Evolutionary conservation across 2,329 filamentous ascomycete species (phyloP).

Genomic region (Graphiopsis chlorocephala): DNA sequence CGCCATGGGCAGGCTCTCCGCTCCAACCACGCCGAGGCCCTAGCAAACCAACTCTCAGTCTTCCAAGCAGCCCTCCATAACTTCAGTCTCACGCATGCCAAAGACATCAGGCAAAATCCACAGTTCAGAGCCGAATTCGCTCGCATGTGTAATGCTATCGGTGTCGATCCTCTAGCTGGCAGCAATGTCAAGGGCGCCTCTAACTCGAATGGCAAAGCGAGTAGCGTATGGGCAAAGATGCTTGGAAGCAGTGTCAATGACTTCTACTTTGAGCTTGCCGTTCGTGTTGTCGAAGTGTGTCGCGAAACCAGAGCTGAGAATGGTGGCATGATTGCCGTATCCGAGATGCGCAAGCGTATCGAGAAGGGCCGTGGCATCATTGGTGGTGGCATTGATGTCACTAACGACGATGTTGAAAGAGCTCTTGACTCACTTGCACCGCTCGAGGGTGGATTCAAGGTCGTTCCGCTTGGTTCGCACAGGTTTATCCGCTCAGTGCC

Average conservation of each 20-base stretch:
- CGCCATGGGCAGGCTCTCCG: conserved; percentile 86
- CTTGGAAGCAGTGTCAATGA: conserved; percentile 90
- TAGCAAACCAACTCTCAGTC: conserved; percentile 89
- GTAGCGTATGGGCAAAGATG: conserved; percentile 88
- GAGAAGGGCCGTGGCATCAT: conserved; percentile 71
- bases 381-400: conserved; percentile 72
- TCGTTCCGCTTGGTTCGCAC: conserved; percentile 78
- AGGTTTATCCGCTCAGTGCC: conserved; percentile 90
- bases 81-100: conserved; percentile 90
- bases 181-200: conserved; percentile 37
- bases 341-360: conserved; percentile 75
- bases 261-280: conserved; percentile 96
- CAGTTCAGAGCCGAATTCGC: conserved; percentile 95
- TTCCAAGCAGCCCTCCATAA: conserved; percentile 94
- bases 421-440: conserved; percentile 85
- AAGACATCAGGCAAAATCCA: conserved; percentile 93
- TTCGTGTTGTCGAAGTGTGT: conserved; percentile 93
- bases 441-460: conserved; percentile 81
- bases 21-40: conserved; percentile 75
- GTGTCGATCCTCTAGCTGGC: conserved; percentile 82
- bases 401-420: conserved; percentile 87
- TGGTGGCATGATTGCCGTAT: conserved; percentile 82
- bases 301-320: conserved; percentile 83
- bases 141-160: conserved; percentile 96
- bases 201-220: conserved; percentile 47